Conservation (phyloP, 208 protist species). For the Trypanosoma mega region DNA sequence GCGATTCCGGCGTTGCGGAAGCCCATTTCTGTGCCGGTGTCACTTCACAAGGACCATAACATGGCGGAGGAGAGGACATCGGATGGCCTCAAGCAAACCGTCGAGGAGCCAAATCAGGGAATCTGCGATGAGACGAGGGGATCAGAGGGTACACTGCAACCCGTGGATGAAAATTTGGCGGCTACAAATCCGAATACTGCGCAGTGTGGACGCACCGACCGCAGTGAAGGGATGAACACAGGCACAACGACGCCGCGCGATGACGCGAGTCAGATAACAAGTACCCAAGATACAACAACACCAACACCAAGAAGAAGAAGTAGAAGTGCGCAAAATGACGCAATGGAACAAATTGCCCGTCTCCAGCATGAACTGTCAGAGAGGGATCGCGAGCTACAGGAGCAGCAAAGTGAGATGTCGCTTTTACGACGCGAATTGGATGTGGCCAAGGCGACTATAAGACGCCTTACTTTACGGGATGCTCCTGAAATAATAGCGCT, state of each 20-base stretch:
- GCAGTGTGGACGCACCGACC: no score
- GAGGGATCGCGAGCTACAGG: conserved; percentile 14
- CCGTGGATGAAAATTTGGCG: no score
- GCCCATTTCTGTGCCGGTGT: conserved; percentile 26
- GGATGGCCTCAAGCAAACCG: no score
- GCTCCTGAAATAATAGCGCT: not conserved
- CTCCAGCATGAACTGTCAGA: conserved; percentile 28
- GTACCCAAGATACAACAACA: no score
- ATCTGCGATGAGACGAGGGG: no score
- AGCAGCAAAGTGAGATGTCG: conserved; percentile 19
- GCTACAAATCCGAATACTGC: no score
- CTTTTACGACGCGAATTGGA: conserved; percentile 28
- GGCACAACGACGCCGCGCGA: no score
- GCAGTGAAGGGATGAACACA: no score
- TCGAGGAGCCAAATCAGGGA: conserved; percentile 14
- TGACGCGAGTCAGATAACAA: no score
- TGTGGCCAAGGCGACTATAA: conserved; percentile 35
- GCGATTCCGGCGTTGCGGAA: conserved; percentile 53
- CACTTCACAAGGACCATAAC: not conserved
- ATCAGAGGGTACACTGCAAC: no score
- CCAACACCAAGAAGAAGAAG: no score
- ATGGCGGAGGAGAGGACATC: not conserved
- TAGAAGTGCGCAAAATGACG: no score
- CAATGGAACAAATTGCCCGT: conserved; percentile 26
- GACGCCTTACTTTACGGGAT: conserved; percentile 26